These are phyloP conservation scores for Suillus luteus DNA, from an alignment of 768 basidiomycete species.

Conservation along the genomic window DNA sequence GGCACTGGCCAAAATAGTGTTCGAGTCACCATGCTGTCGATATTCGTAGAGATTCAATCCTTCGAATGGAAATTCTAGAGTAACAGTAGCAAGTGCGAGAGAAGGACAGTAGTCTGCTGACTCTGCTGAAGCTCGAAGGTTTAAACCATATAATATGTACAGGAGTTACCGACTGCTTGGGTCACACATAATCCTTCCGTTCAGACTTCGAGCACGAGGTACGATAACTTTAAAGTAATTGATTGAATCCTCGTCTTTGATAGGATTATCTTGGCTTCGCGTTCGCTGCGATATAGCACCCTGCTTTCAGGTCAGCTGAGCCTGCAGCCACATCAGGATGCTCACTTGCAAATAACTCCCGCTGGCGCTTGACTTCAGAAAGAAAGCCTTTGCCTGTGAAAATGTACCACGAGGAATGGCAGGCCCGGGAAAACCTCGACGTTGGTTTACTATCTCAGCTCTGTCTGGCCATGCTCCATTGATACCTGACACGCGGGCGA, in stretches of 20 bases:
- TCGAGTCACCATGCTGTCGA: neutral
- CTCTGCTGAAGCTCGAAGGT: neutral
- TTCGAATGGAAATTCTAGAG: neutral
- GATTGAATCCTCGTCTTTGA: constrained; percentile 1
- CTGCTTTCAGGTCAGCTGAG: constrained; percentile 1
- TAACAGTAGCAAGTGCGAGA: neutral
- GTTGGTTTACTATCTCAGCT: neutral
- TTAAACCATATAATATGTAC: neutral
- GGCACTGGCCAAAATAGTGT: neutral
- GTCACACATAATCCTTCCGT: neutral
- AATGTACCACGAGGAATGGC: constrained; percentile 9
- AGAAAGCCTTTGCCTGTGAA: constrained; percentile 11
- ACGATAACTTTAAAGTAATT: constrained; percentile 8
- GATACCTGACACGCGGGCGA: constrained; percentile 6
- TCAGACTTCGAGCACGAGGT: constrained; percentile 7
- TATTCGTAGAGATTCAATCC: neutral
- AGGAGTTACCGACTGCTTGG: constrained; percentile 1
- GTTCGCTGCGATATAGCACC: neutral
- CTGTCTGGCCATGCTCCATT: constrained; percentile 6
- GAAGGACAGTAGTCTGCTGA: neutral
- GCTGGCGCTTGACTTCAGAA: neutral
- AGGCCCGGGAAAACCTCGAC: neutral
- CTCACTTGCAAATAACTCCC: neutral
- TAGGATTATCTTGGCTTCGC: constrained; percentile 5
- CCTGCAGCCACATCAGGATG: neutral